Base-by-base conservation (phyloP, 345 rosid genomes). In the Luvunga scandens region DNA sequence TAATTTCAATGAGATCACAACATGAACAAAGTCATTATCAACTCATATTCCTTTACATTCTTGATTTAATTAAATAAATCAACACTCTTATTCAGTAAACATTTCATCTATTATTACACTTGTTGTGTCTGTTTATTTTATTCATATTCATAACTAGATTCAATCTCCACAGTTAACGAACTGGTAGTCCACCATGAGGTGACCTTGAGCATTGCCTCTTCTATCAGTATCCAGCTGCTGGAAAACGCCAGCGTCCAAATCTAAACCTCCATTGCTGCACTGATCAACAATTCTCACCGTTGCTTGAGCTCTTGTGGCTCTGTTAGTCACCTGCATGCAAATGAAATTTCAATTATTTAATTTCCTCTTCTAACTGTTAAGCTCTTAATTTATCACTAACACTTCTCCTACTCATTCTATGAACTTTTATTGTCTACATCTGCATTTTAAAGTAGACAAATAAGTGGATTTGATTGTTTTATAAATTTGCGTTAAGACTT, bases 241-340 rank as follows among this genome's bases (percentile, higher is more conserved):
- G 56, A 92, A 92, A 66, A 92, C 82, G 4, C 71, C 79, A 18
- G 75, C 80, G 39, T 92, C 93, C 80, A 91, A 79, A 79, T 87
- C 90, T 42, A 90, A 38, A 0, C 97, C 91, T 77, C 92, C 94
- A 55, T 86, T 88, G 79, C 87, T 77, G 71, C 97, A 90, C 64
- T 92, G 91, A 74, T 92, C 94, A 14, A 89, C 90, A 21, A 92
- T 92, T 61, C 97, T 87, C 75, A 84, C 94, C 0, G 84, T 89
- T 53, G 77, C 76, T 24, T 69, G 82, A 30, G 88, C 83, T 48
- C 85, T 73, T 0, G 91, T 92, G 28, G 83, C 39, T 5, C 87
- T 81, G 36, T 92, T 92, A 2, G 84, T 92, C 80, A 92, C 90
- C 94, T 90, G 60, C 72, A 69, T 9, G 16, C 69, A 48, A 0